phyloP scores from a whole-genome alignment of 1,284 basidiomycete genomes.

The Cystobasidium sp. region DNA sequence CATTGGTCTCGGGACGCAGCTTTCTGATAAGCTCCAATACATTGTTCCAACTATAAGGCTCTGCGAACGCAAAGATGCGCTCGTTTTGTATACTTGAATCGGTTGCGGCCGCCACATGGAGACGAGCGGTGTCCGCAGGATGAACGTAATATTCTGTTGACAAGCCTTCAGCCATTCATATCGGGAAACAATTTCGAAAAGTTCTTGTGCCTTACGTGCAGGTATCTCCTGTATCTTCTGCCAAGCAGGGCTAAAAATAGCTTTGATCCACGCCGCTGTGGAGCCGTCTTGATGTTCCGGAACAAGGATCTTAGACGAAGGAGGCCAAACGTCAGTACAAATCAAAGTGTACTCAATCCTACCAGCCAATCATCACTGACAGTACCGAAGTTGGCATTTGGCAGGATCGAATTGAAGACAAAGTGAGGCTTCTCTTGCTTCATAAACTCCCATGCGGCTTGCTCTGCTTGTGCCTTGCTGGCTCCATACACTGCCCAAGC shows the following conservation, averaged over 20 bases:
- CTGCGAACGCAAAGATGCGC: conserved; percentile 26
- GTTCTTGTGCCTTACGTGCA: conserved; percentile 2
- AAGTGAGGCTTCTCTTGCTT: conserved; percentile 46
- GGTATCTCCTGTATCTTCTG: conserved; percentile 21
- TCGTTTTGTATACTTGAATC: conserved; percentile 24
- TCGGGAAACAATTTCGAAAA: too few relatives aligned
- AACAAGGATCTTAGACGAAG: conserved; percentile 31
- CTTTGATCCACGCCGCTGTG: conserved; percentile 31
- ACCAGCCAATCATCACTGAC: conserved; percentile 1
- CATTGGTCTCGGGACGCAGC: conserved; percentile 14
- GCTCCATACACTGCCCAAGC: conserved; percentile 45
- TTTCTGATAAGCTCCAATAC: conserved; percentile 30
- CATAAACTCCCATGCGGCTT: conserved; percentile 42
- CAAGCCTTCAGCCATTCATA: background rate
- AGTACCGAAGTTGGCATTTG: conserved; percentile 41
- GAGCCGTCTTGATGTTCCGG: conserved; percentile 31
- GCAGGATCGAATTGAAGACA: conserved; percentile 43
- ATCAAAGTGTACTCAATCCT: background rate
- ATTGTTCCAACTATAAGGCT: conserved; percentile 10
- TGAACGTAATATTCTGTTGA: conserved; percentile 22
- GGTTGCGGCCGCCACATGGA: conserved; percentile 17
- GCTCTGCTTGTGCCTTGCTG: conserved; percentile 44
- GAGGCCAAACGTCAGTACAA: background rate
- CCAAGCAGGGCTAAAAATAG: conserved; percentile 17
- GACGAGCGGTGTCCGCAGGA: conserved; percentile 11